A percentile compares a stretch with the other conserved stretches of the same genome.
Evolutionary conservation across 495 filamentous ascomycete genomes (phyloP).

Genomic region (Neurospora tetraspora): DNA sequence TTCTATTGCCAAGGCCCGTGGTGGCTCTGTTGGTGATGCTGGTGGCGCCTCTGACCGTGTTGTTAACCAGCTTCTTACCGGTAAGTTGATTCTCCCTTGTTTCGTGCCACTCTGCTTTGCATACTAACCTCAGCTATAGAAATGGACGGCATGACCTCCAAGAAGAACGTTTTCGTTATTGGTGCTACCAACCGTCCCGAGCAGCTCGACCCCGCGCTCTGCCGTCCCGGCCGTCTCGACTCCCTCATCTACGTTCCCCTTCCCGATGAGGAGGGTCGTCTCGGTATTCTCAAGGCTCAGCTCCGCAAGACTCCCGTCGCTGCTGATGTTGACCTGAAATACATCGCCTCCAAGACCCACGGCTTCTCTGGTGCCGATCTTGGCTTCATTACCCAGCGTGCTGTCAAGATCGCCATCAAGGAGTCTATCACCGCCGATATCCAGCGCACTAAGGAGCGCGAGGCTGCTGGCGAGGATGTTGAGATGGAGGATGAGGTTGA

Average conservation of each 20-base stretch:
- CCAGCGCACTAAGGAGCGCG: conserved; percentile 76
- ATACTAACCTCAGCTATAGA: conserved; percentile 50
- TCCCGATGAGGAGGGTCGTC: conserved; percentile 80
- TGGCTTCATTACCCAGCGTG: conserved; percentile 96
- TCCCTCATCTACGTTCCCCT: conserved; percentile 96
- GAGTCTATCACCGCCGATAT: conserved; percentile 86
- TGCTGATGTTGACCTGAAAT: conserved; percentile 73
- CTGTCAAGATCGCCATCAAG: conserved; percentile 99
- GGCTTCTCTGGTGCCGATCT: conserved; percentile 99
- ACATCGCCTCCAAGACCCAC: conserved; percentile 94
- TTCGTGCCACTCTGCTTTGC: not conserved
- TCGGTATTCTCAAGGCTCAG: conserved; percentile 85
- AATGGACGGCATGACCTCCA: conserved; percentile 99
- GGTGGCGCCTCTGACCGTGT: conserved; percentile 98
- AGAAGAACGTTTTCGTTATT: conserved; percentile 99
- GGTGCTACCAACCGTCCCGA: conserved; percentile 98
- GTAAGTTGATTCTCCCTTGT: conserved; percentile 41
- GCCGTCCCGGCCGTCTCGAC: conserved; percentile 96
- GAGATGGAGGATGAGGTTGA: conserved; percentile 75
- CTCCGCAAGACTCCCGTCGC: conserved; percentile 96
- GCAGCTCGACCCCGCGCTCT: conserved; percentile 94
- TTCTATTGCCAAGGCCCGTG: conserved; percentile 98
- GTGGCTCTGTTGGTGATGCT: conserved; percentile 92
- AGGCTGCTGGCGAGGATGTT: conserved; percentile 71
- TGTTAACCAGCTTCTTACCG: conserved; percentile 97